Base-by-base conservation (phyloP, 1,139 yeast species). In the Candida freyschussii region DNA sequence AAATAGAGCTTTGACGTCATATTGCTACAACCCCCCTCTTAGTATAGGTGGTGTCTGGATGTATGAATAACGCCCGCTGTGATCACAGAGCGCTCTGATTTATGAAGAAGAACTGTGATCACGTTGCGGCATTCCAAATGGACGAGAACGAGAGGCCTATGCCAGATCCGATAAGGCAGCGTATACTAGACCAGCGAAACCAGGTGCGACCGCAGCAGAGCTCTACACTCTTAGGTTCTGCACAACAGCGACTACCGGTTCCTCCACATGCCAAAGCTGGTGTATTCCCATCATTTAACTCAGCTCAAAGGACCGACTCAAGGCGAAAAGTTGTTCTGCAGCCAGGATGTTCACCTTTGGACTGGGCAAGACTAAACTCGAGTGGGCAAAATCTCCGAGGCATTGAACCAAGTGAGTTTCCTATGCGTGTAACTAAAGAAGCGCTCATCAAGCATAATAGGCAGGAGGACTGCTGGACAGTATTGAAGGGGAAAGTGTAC, bases 291-390 rank as follows among this genome's bases (percentile, higher is more conserved):
- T 34, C 39, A 5, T 12, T 20, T 5, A 20, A 61, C 44, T 70
- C 76, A 5, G 56, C 59, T 1, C 75, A 70, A 42, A 48, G 46
- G 23, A 40, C 40, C 3, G 40, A 34, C 10, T 26, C 42, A 7
- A 48, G 80, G 4, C 57, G 57, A 20, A 84, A 84, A 47, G 89
- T 84, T 1, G 69, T 60, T 1, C 62, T 85, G 10, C 64, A 70
- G 29, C 95, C 93, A 1, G 94, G 95, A 1, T 86, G 78, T 52
- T 85, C 95, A 1, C 91, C 94, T 0, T 59, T 85, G 37, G 95
- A 85, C 54, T 85, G 96, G 96, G 95, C 91, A 9, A 58, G 66
- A 9, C 55, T 76, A 24, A 78, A 75, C 37, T 55, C 60, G 11
- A 56, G 65, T 15, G 71, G 72, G 13, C 40, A 49, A 27, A 60